Conservation (phyloP, 192 early-diverging fungal genomes). For the Pilaira anomala region DNA sequence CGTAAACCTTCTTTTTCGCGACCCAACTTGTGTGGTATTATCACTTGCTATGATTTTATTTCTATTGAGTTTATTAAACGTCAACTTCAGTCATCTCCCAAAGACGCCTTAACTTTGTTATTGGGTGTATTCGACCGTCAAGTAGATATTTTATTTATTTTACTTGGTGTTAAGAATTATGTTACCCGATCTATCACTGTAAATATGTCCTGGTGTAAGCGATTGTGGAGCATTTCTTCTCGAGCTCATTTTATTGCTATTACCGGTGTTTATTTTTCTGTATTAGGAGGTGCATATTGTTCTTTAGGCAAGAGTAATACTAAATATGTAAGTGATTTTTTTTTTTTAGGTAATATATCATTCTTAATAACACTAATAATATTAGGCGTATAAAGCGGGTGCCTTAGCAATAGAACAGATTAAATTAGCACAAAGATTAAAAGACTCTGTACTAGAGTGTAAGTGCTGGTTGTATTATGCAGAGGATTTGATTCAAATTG, state of each 20-base stretch:
- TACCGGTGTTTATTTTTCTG: slow-evolving; percentile 39
- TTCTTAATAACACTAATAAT: not conserved
- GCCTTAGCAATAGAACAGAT: slow-evolving; percentile 39
- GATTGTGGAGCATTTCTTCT: slow-evolving; percentile 17
- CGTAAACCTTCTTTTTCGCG: no score
- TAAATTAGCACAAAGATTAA: slow-evolving; percentile 30
- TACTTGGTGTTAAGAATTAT: no score
- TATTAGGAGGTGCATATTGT: slow-evolving; percentile 43
- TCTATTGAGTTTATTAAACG: no score
- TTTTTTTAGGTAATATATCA: not conserved
- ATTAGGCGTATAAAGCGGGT: slow-evolving; percentile 39
- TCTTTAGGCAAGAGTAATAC: slow-evolving; percentile 40
- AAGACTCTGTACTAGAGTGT: slow-evolving; percentile 37
- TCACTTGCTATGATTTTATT: no score
- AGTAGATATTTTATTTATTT: no score
- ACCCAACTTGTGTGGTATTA: no score
- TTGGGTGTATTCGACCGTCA: no score
- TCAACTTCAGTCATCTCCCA: no score
- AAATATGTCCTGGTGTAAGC: slow-evolving; percentile 1
- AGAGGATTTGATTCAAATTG: slow-evolving; percentile 38
- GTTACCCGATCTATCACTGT: no score
- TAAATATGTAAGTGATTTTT: slow-evolving; percentile 24
- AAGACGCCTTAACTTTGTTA: no score
- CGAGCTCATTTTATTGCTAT: slow-evolving; percentile 23
- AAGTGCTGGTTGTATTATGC: slow-evolving; percentile 49